Conservation (phyloP, 805 yeast species). For the Teunomyces aglyptinius region DNA sequence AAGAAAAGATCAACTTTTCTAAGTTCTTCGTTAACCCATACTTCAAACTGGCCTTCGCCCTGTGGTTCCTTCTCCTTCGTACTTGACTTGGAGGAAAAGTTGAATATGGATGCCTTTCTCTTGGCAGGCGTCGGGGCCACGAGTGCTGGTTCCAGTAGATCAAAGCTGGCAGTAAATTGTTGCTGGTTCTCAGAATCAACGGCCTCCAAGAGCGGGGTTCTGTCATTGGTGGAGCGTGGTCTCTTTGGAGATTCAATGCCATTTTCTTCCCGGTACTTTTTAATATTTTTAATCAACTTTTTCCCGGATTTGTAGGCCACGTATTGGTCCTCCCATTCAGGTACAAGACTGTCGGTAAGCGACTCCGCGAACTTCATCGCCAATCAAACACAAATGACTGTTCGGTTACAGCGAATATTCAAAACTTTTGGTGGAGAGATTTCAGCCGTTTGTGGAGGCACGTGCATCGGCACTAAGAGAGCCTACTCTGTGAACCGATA, state of each 20-base stretch:
- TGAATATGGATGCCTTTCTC: conserved; percentile 21
- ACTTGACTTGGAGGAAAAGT: conserved; percentile 17
- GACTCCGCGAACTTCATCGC: conserved; percentile 70
- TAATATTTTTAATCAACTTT: conserved; percentile 45
- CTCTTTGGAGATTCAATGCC: not conserved
- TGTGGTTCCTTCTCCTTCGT: conserved; percentile 20
- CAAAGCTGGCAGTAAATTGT: not conserved
- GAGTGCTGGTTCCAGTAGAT: not conserved
- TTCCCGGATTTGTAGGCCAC: conserved; percentile 68
- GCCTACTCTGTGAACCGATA: not conserved
- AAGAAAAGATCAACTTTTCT: conserved; percentile 61
- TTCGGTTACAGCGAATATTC: too few relatives aligned
- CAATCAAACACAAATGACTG: not conserved
- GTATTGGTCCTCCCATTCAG: conserved; percentile 86
- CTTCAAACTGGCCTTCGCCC: conserved; percentile 50
- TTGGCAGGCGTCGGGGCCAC: not conserved
- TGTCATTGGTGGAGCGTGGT: conserved; percentile 1
- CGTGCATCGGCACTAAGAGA: not conserved
- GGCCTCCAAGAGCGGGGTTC: conserved; percentile 5
- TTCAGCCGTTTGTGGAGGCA: not conserved
- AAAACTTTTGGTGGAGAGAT: not conserved
- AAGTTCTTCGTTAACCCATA: conserved; percentile 67
- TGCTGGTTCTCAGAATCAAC: not conserved
- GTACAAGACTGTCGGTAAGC: conserved; percentile 65
- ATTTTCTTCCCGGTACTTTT: conserved; percentile 7